A percentile compares a stretch with the other conserved stretches of the same genome.
These are phyloP conservation scores for Podila epicladia DNA, from an alignment of 192 early-diverging fungal genomes.

Conservation along the genomic window DNA sequence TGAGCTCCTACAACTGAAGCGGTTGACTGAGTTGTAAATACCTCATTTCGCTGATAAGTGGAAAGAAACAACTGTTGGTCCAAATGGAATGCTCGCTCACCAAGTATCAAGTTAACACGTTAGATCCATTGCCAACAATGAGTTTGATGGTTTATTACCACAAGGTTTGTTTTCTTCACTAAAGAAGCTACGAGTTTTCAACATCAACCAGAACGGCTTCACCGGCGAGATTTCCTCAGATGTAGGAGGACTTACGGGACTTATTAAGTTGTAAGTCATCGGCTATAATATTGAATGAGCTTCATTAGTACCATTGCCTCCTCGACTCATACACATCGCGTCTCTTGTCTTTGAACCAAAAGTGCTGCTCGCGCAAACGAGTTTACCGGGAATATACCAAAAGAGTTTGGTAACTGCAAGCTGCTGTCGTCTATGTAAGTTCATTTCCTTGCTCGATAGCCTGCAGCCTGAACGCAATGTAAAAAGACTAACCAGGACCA, in stretches of 20 bases:
- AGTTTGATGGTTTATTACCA: constrained; percentile 32
- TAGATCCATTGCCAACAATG: constrained; percentile 37
- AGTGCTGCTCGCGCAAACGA: constrained; percentile 30
- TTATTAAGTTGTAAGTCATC: constrained; percentile 25
- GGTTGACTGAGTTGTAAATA: constrained; percentile 31
- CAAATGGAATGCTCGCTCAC: neutral
- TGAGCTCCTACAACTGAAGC: constrained; percentile 18
- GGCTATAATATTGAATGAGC: neutral
- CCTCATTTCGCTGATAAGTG: neutral
- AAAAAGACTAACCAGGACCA: neutral
- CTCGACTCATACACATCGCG: neutral
- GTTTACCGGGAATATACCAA: constrained; percentile 16
- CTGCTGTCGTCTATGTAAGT: constrained; percentile 7
- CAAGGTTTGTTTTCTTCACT: constrained; percentile 14
- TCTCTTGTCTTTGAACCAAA: neutral
- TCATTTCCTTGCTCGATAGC: no score
- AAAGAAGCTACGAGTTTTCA: constrained; percentile 23
- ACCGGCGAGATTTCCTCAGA: constrained; percentile 22
- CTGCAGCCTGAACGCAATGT: no score
- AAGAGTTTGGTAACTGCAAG: constrained; percentile 23
- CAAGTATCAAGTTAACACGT: no score
- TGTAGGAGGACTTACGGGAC: constrained; percentile 6
- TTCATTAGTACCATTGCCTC: no score
- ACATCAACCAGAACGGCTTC: constrained; percentile 38
- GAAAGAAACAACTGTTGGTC: no score